Base-by-base conservation (phyloP, 2,329 filamentous ascomycete genomes). In the Sphaerulina vaccinii region DNA sequence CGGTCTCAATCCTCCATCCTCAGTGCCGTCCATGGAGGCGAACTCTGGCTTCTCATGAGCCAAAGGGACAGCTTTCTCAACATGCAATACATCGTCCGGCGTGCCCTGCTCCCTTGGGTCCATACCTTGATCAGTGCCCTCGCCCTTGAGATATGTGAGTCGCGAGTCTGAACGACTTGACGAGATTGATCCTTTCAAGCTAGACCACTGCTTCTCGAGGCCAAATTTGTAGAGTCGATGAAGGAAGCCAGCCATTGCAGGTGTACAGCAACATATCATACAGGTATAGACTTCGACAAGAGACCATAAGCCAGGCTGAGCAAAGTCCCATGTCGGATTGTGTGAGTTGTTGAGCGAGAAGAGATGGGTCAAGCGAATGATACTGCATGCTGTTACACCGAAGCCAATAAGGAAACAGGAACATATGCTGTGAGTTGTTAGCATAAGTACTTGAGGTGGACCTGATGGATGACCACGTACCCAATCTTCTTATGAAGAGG, bases 261-360 rank as follows among this genome's bases (percentile, higher is more conserved):
- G 52, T 21, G 44, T 39, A 22, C 52, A 54, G 47, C 52, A 54
- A 37, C 52, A 54, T 19, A 54, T 45, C 40, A 54, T 47, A n/a
- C 35, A 51, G 8, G 49, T 13, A 22, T 54, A 42, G 29, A 54
- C 41, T 47, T 54, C 52, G 19, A 47, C 46, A 22, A 51, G 38
- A 10, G 47, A 43, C 47, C 47, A 54, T 22, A 55, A 38, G 19
- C 21, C 42, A 15, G 44, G 48, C 2, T 39, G 41, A 23, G 48
- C 39, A 18, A 43, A 47, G 33, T 44, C 44, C 52, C 52, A 50
- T 13, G 47, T 45, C 10, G 29, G 36, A 22, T 42, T 54, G 27
- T 13, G 5, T 16, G 47, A 45, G 29, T 45, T 33, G 29, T 18
- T 33, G 27, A 42, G 33, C 13, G 36, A 21, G 19, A 50, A 38